Base-by-base conservation (phyloP, 805 yeast species). In the Suhomyces sp. region DNA sequence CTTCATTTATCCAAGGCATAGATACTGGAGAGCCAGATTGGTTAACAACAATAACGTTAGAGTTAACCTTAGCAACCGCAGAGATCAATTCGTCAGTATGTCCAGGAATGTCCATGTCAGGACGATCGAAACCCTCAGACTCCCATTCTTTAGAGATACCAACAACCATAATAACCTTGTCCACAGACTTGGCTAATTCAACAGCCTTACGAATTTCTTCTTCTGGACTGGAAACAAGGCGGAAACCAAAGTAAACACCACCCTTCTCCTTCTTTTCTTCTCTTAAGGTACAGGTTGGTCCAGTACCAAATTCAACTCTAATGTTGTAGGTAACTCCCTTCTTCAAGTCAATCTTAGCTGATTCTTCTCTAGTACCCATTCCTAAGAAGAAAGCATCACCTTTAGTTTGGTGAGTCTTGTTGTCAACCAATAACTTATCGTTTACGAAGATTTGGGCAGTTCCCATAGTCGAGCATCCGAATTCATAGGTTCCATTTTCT, bases 1-100 rank as follows among this genome's bases (percentile, higher is more conserved):
- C 74, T 23, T 65, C 50, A 27, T 39, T 36, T n/a, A 25, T 35
- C 79, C 81, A 77, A 17, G 81, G 81, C 62, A 79, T 54, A 24
- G 74, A 68, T 7, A 78, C 80, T 0, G 84, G 83, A 13, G 81
- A 71, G 31, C 84, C 84, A 3, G 78, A 67, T 49, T 78, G 81
- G 46, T 72, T 67, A 16, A 79, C 79, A 20, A 79, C 64, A 9
- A 74, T 69, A 2, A 73, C 65, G 44, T 77, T 72, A 19, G 70
- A 64, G 44, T 77, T 76, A 14, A 63, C 81, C 20, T 56, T 57
- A 22, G 63, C 38, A 8, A 79, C 67, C 9, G 64, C 73, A 17
- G 47, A 54, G 19, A 77, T 63, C 39, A 79, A 62, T 28, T 67
- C 62, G 35, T 72, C 65, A 17, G 72, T 69, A 28, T 50, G 43